These are phyloP conservation scores for Heracleum sosnowskyi DNA, from an alignment of 129 eudicot genomes.

Conservation along the genomic window DNA sequence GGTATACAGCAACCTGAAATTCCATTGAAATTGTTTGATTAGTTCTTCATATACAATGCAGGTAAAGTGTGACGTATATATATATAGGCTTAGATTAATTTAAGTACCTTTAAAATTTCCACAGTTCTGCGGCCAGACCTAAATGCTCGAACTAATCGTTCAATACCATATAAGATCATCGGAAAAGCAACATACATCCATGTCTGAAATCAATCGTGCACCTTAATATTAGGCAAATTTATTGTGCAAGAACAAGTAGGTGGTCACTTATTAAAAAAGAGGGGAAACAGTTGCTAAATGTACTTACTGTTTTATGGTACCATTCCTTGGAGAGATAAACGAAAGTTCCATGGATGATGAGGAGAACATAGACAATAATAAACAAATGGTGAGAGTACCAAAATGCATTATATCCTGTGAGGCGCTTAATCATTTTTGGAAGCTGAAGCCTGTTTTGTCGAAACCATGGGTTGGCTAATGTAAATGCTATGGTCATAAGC, in stretches of 20 bases:
- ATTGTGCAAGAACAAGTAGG: background rate
- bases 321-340: slow-evolving; percentile 51
- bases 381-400: slow-evolving; percentile 71
- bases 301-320: slow-evolving; percentile 60
- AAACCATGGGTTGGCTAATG: slow-evolving; percentile 52
- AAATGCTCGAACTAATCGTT: slow-evolving; percentile 35
- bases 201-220: slow-evolving; percentile 25
- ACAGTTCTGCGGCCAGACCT: slow-evolving; percentile 48
- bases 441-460: slow-evolving; percentile 36
- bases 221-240: background rate
- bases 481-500: slow-evolving; percentile 54
- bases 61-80: background rate
- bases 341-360: slow-evolving; percentile 39
- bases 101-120: slow-evolving; percentile 38
- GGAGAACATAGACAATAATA: slow-evolving; percentile 39
- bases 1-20: slow-evolving; percentile 31
- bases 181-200: slow-evolving; percentile 74
- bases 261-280: too few relatives aligned
- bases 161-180: slow-evolving; percentile 33
- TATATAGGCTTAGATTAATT: background rate
- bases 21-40: background rate
- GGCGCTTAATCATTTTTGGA: slow-evolving; percentile 35
- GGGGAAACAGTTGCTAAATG: too few relatives aligned
- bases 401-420: slow-evolving; percentile 62
- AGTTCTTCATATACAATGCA: background rate